Base-by-base conservation (phyloP, 345 rosid genomes). In the Populus tremula region DNA sequence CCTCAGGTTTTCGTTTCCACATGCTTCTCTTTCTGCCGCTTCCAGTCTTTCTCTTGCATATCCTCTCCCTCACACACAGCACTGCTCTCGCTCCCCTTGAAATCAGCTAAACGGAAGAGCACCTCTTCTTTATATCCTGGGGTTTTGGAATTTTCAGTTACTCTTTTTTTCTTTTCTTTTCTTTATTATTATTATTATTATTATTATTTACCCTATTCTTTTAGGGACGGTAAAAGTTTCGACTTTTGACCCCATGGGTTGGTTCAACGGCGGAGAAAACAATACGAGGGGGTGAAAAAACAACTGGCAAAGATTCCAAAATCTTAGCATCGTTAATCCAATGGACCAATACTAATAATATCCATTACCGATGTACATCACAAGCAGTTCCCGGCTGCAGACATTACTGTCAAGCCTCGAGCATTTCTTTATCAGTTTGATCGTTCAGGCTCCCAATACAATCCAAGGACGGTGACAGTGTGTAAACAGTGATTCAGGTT, bases 381-480 rank as follows among this genome's bases (percentile, higher is more conserved):
- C 53, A 62, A 17, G 59, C 77, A 73, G 67, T 69, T 75, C 38
- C 21, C n/a, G 71, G 64, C 45, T 47, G 64, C 27, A 14, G 29
- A 45, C 39, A 16, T 16, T 4, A 27, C 53, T 31, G 31, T 29
- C 66, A 39, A 73, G 49, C 65, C 6, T 72, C 67, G 12, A 20
- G 59, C 59, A 56, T 25, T 45, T 63, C 70, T 31, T 25, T 45
- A 63, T 45, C 69, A 45, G 67, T 68, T 74, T 5, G 54, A 54
- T 36, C 29, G 53, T 36, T 71, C 64, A 21, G 53, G 29, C 67
- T 78, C 76, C 73, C 77, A 8, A 18, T 29, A 62, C 18, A 68
- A 72, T 62, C 67, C 81, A 53, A 61, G 36, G 49, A 76, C 38
- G 33, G 38, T 61, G 72, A 73, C 62, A 45, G 74, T 67, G 16